These are phyloP conservation scores for Chytriomyces sp. DNA, from an alignment of 192 early-diverging fungal genomes.

Conservation along the genomic window DNA sequence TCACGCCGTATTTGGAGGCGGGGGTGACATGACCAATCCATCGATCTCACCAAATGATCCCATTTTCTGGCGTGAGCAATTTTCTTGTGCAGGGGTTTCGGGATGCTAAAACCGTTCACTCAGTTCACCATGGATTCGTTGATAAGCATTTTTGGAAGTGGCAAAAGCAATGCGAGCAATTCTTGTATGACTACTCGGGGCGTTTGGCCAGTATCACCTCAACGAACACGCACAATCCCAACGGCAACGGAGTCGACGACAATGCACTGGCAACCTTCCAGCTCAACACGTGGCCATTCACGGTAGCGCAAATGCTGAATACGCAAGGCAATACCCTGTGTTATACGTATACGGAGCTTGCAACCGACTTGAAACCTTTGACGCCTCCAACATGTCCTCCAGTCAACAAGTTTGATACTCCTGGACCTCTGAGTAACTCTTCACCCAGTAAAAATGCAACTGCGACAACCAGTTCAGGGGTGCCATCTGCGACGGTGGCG, in stretches of 20 bases:
- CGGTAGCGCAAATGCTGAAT: constrained; percentile 5
- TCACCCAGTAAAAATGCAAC: no score
- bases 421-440: not conserved
- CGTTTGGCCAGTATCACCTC: not conserved
- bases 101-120: no score
- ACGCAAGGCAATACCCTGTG: constrained; percentile 19
- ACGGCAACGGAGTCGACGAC: not conserved
- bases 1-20: not conserved
- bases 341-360: constrained; percentile 11
- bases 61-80: constrained; percentile 29
- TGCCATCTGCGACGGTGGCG: no score
- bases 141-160: constrained; percentile 31
- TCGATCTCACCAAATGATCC: not conserved
- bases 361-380: constrained; percentile 15
- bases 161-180: constrained; percentile 9
- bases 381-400: not conserved
- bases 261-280: not conserved
- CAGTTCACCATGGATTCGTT: constrained; percentile 35
- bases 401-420: not conserved
- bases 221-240: constrained; percentile 8
- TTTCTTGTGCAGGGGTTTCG: no score
- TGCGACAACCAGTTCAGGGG: no score
- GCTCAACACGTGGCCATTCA: constrained; percentile 11
- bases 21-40: constrained; percentile 1
- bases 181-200: constrained; percentile 1